Base-by-base conservation (phyloP, 2,329 filamentous ascomycete species). In the Malbranchea zuffiana region DNA sequence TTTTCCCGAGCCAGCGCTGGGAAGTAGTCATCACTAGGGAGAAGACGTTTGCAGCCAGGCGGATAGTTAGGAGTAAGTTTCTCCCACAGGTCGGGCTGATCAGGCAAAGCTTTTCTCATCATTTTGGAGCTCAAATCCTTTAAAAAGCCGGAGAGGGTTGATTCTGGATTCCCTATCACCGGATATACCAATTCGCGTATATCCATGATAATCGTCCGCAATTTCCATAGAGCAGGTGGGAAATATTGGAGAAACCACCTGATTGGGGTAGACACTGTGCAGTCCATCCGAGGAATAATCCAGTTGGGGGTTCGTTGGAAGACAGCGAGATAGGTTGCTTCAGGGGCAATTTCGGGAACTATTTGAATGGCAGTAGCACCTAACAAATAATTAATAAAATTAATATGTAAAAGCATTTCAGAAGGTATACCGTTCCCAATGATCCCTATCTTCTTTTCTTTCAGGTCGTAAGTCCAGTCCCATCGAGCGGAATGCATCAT, bases 261-360 rank as follows among this genome's bases (percentile, higher is more conserved):
- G 44, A 61, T 56, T 27, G 65, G 40, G 0, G 58, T 37, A 2
- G 66, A 60, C 2, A 75, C 62, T 0, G 61, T 53, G 1, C 51
- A 55, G 39, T 77, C 72, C 2, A 56, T 42, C 11, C 73, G 67
- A 3, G 72, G 71, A 2, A 72, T 61, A 4, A 76, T 52, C 71
- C 72, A 77, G 46, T 75, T 75, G 0, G 74, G 69, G 0, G 70
- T 71, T 11, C 74, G 60, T 48, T 77, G 72, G 50, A 71, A 75
- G 10, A 77, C 55, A 0, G 66, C 68, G 11, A 77, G 51, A 8
- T 64, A 57, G 2, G 63, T 59, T 6, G 66, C 67, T 2, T 63
- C 57, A 28, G 69, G 68, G 2, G 66, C 65, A 21, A 75, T 60
- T 35, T 75, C 71, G 1, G 73, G 72, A 19, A 74, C 60, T 43